Evolutionary conservation across 257 asterid species (phyloP), one percentile per base, ranked within the genome.

Genomic region (Hygrophila difformis): DNA sequence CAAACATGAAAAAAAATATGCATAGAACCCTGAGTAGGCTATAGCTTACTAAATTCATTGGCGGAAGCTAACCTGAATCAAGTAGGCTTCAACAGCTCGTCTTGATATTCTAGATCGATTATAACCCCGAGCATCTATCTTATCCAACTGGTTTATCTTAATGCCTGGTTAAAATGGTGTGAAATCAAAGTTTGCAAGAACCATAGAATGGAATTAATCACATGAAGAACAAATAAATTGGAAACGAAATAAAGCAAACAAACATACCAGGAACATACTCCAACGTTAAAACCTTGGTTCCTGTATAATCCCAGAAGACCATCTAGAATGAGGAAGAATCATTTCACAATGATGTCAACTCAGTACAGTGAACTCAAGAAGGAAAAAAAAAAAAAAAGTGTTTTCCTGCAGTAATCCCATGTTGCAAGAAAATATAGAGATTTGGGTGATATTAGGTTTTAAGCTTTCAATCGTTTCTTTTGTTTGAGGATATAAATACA

Each of bases 281-380:
- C 75, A 89, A 50, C 1, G 98, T 85, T 82, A 89, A 61, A 67
- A 77, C 96, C 70, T 89, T 82, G 6, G 53, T 59, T 37, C 93
- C 87, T 39, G 96, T 89, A 59, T 89, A 82, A 64, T 89, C 97
- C 97, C 97, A 89, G 62, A 62, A 71, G 39, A 89, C 93, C 74
- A 81, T 63, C 97, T 89, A 60, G 45, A 68, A 57, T 1, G 46
- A 60, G 39, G 34, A 58, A 43, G 63, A 49, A 12, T 4, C 12
- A 5, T 48, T 9, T n/a, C 34, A 47, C 1, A 50, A 49, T 15
- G 23, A 61, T 15, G 18, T 19, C 33, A 34, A 48, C 10, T 14
- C 12, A 29, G 29, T 20, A 47, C 21, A 52, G 19, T 15, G 10
- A 16, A 17, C 19, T 17, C 35, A 12, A 3, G 31, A 26, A 8